phyloP scores from a whole-genome alignment of 768 basidiomycete species.

The Galerina sulciceps region DNA sequence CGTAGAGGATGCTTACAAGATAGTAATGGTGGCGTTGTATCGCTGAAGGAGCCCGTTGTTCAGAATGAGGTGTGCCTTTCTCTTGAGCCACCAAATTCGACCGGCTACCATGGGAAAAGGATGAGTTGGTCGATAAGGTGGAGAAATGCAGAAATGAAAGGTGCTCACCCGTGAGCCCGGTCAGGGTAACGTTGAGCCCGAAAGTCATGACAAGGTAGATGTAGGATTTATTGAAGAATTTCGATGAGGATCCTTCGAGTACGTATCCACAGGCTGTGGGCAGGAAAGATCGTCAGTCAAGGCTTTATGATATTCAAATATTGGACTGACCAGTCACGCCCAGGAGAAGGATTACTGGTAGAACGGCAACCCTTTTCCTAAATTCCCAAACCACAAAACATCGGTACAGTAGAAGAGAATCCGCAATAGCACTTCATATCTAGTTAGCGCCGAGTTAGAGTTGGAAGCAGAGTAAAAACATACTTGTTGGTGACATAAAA shows the following conservation, averaged over 20 bases:
- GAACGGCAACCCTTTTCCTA: constrained; percentile 30
- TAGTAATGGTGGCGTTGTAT: constrained; percentile 37
- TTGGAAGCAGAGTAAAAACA: constrained; percentile 5
- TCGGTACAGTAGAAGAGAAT: constrained; percentile 38
- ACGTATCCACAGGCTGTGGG: constrained; percentile 24
- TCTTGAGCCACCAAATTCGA: constrained; percentile 37
- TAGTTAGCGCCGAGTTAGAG: background rate
- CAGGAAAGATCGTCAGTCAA: background rate
- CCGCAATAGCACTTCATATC: constrained; percentile 32
- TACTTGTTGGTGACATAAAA: constrained; percentile 45
- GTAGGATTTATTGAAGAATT: constrained; percentile 29
- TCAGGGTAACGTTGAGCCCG: constrained; percentile 36
- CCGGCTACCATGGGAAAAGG: constrained; percentile 28
- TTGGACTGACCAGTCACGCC: constrained; percentile 34
- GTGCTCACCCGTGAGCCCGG: constrained; percentile 37
- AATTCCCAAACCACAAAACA: constrained; percentile 43
- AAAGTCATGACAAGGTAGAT: constrained; percentile 37
- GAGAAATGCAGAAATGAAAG: background rate
- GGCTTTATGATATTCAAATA: background rate
- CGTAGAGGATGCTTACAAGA: constrained; percentile 32
- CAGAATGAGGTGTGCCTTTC: constrained; percentile 27
- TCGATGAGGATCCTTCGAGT: constrained; percentile 19
- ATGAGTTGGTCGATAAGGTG: background rate
- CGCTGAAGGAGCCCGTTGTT: constrained; percentile 30
- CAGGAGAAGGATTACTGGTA: constrained; percentile 31